Evolutionary conservation across 768 basidiomycete genomes (phyloP).

Genomic region (Tylopilus subfusipes): DNA sequence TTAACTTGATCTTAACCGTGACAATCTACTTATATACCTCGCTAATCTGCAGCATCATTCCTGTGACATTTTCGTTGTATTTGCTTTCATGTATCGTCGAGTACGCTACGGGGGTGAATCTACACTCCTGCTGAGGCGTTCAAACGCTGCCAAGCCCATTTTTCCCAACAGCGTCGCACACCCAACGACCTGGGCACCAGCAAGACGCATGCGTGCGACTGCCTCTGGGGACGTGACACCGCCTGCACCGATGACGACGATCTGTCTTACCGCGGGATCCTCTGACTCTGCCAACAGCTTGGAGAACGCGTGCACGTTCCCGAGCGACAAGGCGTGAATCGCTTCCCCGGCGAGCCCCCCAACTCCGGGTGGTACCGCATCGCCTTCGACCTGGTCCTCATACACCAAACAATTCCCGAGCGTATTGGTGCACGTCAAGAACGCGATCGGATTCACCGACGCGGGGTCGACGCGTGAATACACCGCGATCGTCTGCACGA

Average conservation of each 20-base stretch:
- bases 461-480: conserved; percentile 29
- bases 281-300: conserved; percentile 43
- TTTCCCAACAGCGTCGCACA: conserved; percentile 55
- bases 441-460: conserved; percentile 53
- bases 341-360: conserved; percentile 78
- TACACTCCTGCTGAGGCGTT: conserved; percentile 32
- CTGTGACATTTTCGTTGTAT: conserved; percentile 22
- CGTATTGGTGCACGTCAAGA: conserved; percentile 79
- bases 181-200: conserved; percentile 72
- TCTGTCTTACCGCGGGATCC: conserved; percentile 40
- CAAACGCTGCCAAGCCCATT: conserved; percentile 52
- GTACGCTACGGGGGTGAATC: conserved; percentile 2
- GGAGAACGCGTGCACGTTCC: conserved; percentile 67
- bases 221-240: conserved; percentile 66
- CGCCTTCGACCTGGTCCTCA: conserved; percentile 43
- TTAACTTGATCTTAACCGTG: conserved; percentile 8
- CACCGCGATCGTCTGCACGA: conserved; percentile 45
- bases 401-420: conserved; percentile 69
- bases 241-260: conserved; percentile 76
- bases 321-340: conserved; percentile 72
- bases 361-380: conserved; percentile 57
- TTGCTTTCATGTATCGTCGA: conserved; percentile 18
- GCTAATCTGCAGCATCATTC: conserved; percentile 12
- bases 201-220: conserved; percentile 64
- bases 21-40: conserved; percentile 10